Conservation (phyloP, 2,329 filamentous ascomycete genomes). For the Colletotrichum sp. region DNA sequence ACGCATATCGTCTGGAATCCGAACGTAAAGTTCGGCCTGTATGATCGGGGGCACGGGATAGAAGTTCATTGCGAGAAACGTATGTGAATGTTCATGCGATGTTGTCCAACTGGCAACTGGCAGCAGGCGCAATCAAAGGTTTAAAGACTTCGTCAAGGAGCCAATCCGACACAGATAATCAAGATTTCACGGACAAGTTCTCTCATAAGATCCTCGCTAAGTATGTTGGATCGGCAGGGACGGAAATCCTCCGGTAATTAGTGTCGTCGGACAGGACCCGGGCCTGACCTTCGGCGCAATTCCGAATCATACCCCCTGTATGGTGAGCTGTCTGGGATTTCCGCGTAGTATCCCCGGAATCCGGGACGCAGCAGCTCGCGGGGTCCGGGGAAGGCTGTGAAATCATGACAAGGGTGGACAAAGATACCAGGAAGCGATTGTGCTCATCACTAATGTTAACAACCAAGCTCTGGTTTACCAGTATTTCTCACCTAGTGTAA, state of each 20-base stretch:
- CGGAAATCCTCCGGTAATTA: not conserved
- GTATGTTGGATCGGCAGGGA: not conserved
- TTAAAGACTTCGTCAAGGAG: not conserved
- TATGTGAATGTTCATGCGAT: not conserved
- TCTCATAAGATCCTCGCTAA: not conserved
- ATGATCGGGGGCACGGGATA: slow-evolving; percentile 35
- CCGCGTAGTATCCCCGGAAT: not conserved
- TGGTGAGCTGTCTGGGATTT: not conserved
- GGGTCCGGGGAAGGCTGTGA: not conserved
- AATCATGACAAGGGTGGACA: not conserved
- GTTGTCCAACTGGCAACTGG: not conserved
- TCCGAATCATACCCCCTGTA: not conserved
- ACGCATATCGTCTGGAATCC: slow-evolving; percentile 37
- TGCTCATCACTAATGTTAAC: not conserved
- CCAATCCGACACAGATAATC: not conserved
- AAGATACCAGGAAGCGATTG: not conserved
- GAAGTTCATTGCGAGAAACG: slow-evolving; percentile 34
- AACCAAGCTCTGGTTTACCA: not conserved
- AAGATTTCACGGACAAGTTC: not conserved
- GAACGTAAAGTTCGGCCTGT: slow-evolving; percentile 37
- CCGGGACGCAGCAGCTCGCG: not conserved
- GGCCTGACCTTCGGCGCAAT: not conserved
- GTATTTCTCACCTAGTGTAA: not conserved
- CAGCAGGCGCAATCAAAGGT: not conserved
- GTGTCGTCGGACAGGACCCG: not conserved